A percentile compares a stretch with the other conserved stretches of the same genome.
These are phyloP conservation scores for Pleurostoma richardsiae DNA, from an alignment of 2,329 filamentous ascomycete species.

Conservation along the genomic window DNA sequence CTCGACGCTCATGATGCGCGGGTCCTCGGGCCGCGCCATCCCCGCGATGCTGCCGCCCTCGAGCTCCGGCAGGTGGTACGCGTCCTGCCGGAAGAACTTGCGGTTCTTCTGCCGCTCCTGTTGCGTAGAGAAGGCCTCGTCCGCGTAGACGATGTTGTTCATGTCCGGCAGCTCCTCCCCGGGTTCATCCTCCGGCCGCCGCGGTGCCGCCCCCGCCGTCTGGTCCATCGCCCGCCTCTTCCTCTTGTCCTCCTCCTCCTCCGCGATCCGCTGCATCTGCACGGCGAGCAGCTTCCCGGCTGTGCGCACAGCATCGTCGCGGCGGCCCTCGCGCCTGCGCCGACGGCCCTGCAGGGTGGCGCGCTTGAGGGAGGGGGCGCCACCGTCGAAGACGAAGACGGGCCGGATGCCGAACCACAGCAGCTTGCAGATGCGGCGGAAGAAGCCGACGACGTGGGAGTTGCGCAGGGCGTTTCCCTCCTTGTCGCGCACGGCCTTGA, in stretches of 20 bases:
- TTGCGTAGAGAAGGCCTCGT: conserved; percentile 78
- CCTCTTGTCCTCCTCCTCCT: conserved; percentile 73
- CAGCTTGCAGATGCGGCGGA: conserved; percentile 95
- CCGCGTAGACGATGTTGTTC: conserved; percentile 77
- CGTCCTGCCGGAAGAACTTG: conserved; percentile 85
- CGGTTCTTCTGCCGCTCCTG: conserved; percentile 70
- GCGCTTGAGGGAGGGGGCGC: conserved; percentile 83
- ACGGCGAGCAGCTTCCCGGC: conserved; percentile 87
- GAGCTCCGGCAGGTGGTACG: conserved; percentile 89
- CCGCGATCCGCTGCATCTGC: conserved; percentile 86
- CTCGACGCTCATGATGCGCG: conserved; percentile 91
- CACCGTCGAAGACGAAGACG: conserved; percentile 97
- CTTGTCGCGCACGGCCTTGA: conserved; percentile 97
- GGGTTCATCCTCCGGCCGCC: conserved; percentile 37
- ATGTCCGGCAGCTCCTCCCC: conserved; percentile 64
- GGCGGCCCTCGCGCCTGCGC: conserved; percentile 74
- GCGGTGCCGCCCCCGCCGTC: conserved; percentile 17
- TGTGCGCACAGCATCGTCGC: conserved; percentile 89
- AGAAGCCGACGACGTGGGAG: conserved; percentile 95
- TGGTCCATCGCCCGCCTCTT: conserved; percentile 40
- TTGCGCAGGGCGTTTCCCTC: conserved; percentile 96
- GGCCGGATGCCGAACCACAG: conserved; percentile 95
- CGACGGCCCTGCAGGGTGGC: conserved; percentile 82
- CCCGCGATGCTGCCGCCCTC: conserved; percentile 68
- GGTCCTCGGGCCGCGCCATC: conserved; percentile 89